Evolutionary conservation across 192 early-diverging fungal species (phyloP).

Genomic region (Coemansia sp.): DNA sequence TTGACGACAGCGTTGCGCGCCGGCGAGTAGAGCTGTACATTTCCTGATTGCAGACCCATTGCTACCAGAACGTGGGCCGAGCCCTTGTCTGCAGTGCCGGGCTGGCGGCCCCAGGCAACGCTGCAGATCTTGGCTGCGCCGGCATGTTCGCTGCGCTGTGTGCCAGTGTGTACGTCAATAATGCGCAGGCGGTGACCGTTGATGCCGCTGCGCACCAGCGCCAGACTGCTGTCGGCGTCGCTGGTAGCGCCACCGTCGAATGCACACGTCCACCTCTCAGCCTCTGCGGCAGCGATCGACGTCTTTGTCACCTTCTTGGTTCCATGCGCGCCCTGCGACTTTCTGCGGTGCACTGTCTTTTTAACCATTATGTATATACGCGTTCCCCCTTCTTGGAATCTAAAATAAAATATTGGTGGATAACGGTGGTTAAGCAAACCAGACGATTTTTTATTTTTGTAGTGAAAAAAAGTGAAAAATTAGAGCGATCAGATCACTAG

Average conservation of each 20-base stretch:
- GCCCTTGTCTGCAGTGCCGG: background rate
- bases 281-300: background rate
- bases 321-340: conserved; percentile 8
- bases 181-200: conserved; percentile 38
- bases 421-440: too few species aligned
- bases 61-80: conserved; percentile 14
- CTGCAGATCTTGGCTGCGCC: conserved; percentile 13
- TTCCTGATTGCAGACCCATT: conserved; percentile 25
- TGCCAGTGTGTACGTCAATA: conserved; percentile 42
- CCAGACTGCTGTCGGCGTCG: conserved; percentile 21
- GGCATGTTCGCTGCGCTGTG: conserved; percentile 39
- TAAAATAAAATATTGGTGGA: too few species aligned
- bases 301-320: conserved; percentile 9
- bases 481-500: background rate
- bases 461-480: background rate
- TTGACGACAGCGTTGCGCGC: conserved; percentile 32
- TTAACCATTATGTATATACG: conserved; percentile 17
- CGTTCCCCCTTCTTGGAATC: too few species aligned
- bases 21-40: conserved; percentile 46
- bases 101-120: conserved; percentile 21
- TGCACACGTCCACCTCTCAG: conserved; percentile 30
- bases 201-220: conserved; percentile 38
- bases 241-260: conserved; percentile 16
- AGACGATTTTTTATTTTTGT: too few species aligned
- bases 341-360: conserved; percentile 44